Evolutionary conservation across 2,329 filamentous ascomycete genomes (phyloP).

Genomic region (Rosellinia necatrix): DNA sequence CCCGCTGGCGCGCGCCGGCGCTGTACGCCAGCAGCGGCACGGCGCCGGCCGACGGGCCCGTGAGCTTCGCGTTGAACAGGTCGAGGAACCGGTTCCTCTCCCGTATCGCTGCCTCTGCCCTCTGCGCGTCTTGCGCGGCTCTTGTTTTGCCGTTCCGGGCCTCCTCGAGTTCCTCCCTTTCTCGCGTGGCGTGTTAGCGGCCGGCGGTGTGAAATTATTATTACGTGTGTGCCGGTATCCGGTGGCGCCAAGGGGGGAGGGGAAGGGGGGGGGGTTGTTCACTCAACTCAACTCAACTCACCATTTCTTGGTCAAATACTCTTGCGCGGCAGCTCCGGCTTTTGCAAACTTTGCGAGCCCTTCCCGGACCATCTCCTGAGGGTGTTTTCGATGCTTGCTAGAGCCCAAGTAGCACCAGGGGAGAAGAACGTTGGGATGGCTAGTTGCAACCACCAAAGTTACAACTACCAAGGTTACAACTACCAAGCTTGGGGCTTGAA

Average conservation of each 20-base stretch:
- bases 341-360: not conserved
- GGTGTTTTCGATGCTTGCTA: not conserved
- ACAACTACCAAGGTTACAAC: too few species aligned
- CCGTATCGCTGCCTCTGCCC: slow-evolving; percentile 3
- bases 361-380: not conserved
- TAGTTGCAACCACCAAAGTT: too few species aligned
- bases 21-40: slow-evolving; percentile 33
- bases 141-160: not conserved
- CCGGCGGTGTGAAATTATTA: not conserved
- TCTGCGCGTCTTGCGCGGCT: not conserved
- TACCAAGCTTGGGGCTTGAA: too few species aligned
- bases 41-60: slow-evolving; percentile 29
- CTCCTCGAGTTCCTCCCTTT: not conserved
- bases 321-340: slow-evolving; percentile 4
- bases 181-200: not conserved
- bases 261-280: too few species aligned
- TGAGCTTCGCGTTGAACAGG: slow-evolving; percentile 33
- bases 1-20: slow-evolving; percentile 26
- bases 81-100: slow-evolving; percentile 33
- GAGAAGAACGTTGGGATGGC: too few species aligned
- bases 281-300: too few species aligned
- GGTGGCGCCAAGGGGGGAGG: too few species aligned
- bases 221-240: too few species aligned
- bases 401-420: too few species aligned
- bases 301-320: slow-evolving; percentile 4